phyloP scores from a whole-genome alignment of 371 early-diverging fungal genomes.

The Syncephalis plumigaleata region DNA sequence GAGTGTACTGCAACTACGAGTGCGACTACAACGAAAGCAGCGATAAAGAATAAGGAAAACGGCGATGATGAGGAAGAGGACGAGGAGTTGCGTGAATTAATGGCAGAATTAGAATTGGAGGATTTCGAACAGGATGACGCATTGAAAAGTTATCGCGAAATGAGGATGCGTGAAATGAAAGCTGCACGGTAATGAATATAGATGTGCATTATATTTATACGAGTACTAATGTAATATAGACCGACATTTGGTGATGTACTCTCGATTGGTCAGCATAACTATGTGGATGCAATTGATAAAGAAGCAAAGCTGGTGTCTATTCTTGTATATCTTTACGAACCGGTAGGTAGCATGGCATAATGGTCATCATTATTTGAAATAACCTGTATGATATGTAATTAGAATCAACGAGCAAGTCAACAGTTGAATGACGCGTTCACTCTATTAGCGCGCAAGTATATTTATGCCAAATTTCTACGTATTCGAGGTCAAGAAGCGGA shows the following conservation, averaged over 20 bases:
- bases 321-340: slow-evolving; percentile 25
- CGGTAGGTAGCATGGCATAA: slow-evolving; percentile 18
- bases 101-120: slow-evolving; percentile 10
- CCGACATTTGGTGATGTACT: slow-evolving; percentile 17
- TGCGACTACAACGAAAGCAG: too few species aligned
- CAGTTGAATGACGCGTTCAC: slow-evolving; percentile 15
- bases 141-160: slow-evolving; percentile 15
- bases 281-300: slow-evolving; percentile 23
- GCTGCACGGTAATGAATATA: background rate
- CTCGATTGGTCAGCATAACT: slow-evolving; percentile 19
- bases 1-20: too few species aligned
- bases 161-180: slow-evolving; percentile 20
- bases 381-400: slow-evolving; percentile 20
- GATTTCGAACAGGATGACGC: slow-evolving; percentile 15
- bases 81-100: slow-evolving; percentile 9
- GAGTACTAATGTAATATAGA: too few species aligned
- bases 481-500: slow-evolving; percentile 20
- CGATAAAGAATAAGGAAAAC: slow-evolving; percentile 21
- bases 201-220: too few species aligned
- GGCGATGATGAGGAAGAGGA: slow-evolving; percentile 8
- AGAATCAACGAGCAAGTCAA: slow-evolving; percentile 14
- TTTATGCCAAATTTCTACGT: slow-evolving; percentile 24
- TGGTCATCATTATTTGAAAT: slow-evolving; percentile 24
- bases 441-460: slow-evolving; percentile 21
- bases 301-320: slow-evolving; percentile 22